These are phyloP conservation scores for Jacaranda copaia DNA, from an alignment of 257 asterid genomes.

Conservation along the genomic window DNA sequence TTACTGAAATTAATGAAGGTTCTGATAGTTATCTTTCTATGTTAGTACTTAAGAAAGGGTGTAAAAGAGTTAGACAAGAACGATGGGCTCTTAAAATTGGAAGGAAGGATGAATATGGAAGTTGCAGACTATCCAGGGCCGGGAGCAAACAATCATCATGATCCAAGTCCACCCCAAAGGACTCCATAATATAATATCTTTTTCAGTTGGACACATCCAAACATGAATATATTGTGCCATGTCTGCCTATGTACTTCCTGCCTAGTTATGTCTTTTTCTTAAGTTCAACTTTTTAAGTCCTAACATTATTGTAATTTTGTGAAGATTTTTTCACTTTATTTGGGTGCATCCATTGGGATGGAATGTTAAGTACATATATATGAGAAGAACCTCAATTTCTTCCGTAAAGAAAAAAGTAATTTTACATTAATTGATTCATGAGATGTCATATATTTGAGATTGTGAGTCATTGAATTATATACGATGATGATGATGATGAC, in stretches of 20 bases:
- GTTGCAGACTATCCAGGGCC: conserved; percentile 50
- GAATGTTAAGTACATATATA: no score
- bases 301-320: no score
- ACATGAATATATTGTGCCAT: neutral
- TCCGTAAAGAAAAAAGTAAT: no score
- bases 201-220: neutral
- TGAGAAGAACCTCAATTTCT: no score
- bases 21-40: neutral
- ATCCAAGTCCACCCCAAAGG: conserved; percentile 41
- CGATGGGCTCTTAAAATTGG: neutral
- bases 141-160: conserved; percentile 51
- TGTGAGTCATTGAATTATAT: no score
- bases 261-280: neutral
- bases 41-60: conserved; percentile 13
- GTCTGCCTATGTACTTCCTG: neutral
- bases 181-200: neutral
- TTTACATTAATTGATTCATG: no score
- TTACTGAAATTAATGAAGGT: no score
- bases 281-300: neutral
- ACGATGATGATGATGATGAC: no score
- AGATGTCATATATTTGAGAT: no score
- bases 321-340: neutral
- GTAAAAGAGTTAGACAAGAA: conserved; percentile 15
- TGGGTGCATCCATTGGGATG: neutral
- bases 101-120: conserved; percentile 42